Conservation (phyloP, 257 asterid species). For the Agastache rugosa region DNA sequence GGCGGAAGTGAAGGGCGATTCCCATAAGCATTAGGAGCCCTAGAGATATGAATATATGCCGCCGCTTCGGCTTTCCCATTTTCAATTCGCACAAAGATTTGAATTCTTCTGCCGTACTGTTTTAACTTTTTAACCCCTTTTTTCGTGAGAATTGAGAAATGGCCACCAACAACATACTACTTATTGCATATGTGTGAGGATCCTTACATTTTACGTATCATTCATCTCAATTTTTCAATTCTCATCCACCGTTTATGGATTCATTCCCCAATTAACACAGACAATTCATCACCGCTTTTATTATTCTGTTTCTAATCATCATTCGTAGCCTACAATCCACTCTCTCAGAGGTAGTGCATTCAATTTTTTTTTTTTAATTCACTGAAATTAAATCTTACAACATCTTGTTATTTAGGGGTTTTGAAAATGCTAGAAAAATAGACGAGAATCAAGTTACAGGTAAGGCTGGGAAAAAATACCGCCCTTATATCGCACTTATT, state of each 20-base stretch:
- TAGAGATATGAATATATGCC: conserved; percentile 50
- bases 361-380: too few relatives aligned
- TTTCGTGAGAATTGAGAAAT: neutral
- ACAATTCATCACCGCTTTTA: neutral
- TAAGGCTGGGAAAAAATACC: too few relatives aligned
- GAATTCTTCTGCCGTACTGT: neutral
- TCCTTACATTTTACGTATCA: neutral
- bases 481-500: too few relatives aligned
- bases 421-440: too few relatives aligned
- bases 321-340: neutral
- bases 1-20: conserved; percentile 66
- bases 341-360: neutral
- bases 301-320: neutral
- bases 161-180: neutral
- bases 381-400: too few relatives aligned
- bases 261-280: neutral
- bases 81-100: conserved; percentile 14
- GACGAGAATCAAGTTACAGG: too few relatives aligned
- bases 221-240: neutral
- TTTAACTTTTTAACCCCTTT: neutral
- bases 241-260: too few relatives aligned
- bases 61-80: conserved; percentile 66
- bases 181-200: neutral
- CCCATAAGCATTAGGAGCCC: conserved; percentile 72
- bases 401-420: too few relatives aligned